Evolutionary conservation across 1,139 yeast species (phyloP), one percentile per base, ranked within the genome.

Genomic region (Williopsis jadinii): DNA sequence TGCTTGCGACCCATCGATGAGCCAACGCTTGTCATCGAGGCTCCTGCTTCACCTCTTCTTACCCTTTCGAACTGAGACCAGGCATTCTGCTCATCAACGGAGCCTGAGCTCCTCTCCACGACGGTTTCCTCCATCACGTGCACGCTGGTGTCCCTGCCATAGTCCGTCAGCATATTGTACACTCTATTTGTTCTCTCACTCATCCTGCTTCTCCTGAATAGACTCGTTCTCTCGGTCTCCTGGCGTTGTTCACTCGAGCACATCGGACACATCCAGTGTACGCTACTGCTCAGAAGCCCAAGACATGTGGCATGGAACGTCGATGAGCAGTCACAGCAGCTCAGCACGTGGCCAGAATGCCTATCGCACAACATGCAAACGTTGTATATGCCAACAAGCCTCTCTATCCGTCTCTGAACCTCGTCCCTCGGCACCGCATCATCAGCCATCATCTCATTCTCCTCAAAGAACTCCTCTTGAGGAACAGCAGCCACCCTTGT

Each of bases 401-500:
- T 30, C 11, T 53, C 44, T 15, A 53, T 45, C 19, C 53, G 41
- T 24, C 38, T 13, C 9, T 36, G 38, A 10, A 36, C 30, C 11
- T 14, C 15, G 12, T 34, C 31, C 12, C 30, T 28, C 15, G 13
- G 24, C 10, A 28, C 13, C 33, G 38, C 44, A 1, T 42, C 47
- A 15, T 48, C 42, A 31, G 39, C 31, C 11, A 44, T 37, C 14
- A 42, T 38, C 36, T 44, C 44, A 28, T 47, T 43, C 29, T 49
- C 51, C 15, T 53, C 57, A 14, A 48, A 51, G 33, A 54, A 49
- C 13, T 48, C 54, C 10, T 54, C 60, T 13, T 57, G 56, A 9
- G 59, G 50, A 31, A 59, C 56, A 34, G 47, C 60, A 41, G 70
- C 64, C 3, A 42, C 40, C 11, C 35, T 37, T 37, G 68, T 70